Evolutionary conservation across 257 asterid genomes (phyloP).

Genomic region (Thymus mandschuricus): DNA sequence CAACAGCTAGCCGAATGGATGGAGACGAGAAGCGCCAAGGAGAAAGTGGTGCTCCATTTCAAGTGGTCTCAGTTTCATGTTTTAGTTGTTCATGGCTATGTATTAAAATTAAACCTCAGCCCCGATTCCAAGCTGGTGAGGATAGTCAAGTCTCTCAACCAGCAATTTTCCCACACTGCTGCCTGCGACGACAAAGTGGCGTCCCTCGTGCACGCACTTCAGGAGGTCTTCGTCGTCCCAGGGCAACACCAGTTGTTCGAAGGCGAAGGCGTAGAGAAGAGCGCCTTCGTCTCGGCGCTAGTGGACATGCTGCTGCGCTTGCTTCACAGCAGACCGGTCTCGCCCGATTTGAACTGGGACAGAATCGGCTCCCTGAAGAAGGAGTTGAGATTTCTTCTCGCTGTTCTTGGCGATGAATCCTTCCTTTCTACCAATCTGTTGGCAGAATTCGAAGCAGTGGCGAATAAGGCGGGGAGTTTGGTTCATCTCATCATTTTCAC

Average conservation of each 20-base stretch:
- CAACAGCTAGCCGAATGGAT: no score
- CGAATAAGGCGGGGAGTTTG: slow-evolving; percentile 16
- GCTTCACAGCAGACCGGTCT: background rate
- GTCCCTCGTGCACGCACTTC: slow-evolving; percentile 1
- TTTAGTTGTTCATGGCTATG: background rate
- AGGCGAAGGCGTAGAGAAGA: background rate
- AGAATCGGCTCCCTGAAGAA: background rate
- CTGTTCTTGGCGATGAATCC: no score
- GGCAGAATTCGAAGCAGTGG: slow-evolving; percentile 22
- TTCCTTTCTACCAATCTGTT: slow-evolving; percentile 1
- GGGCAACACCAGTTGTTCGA: slow-evolving; percentile 7
- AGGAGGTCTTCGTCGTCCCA: slow-evolving; percentile 17
- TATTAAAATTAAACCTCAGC: background rate
- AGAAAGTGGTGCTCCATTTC: no score
- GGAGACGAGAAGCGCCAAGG: background rate
- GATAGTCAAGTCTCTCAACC: background rate
- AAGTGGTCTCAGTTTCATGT: background rate
- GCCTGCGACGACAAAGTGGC: background rate
- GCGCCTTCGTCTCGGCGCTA: slow-evolving; percentile 18
- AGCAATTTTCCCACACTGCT: background rate
- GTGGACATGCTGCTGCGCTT: slow-evolving; percentile 20
- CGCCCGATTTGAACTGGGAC: background rate
- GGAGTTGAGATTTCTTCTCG: slow-evolving; percentile 26
- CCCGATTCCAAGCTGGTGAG: background rate
- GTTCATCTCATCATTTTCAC: slow-evolving; percentile 25